Base-by-base conservation (phyloP, 371 early-diverging fungal genomes). In the Vairimorpha necatrix region DNA sequence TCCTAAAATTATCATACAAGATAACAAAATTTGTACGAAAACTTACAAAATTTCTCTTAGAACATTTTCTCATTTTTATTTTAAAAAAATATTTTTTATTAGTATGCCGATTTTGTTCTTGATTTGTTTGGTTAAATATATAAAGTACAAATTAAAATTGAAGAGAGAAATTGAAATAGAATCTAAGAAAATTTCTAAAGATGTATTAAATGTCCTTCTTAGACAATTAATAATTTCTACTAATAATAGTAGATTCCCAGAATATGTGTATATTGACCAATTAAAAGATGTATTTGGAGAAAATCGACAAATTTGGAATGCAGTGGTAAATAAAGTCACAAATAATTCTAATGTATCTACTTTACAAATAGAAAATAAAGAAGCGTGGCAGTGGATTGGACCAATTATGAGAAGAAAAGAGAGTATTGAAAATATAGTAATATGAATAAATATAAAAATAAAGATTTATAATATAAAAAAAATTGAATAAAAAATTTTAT, bases 351-450 rank as follows among this genome's bases (percentile, higher is more conserved):
- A 80, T 68, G 68, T 80, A 63, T 38, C 36, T 56, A 38, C 34
- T 0, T 22, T 22, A 18, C 22, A 28, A 30, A 48, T 67, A 20
- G 75, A 77, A 28, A 42, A 71, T 38, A 68, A 46, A 36, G 33
- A 50, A 9, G 66, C 30, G 9, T 80, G 76, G 74, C 46, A 66
- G 62, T 80, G 81, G 81, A 67, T 75, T 42, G 81, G 81, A 14
- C 77, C 76, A 26, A 36, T 70, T 53, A 63, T 18, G 32, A 66
- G 14, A 58, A 69, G 46, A 53, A 36, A 30, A 76, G 38, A 30
- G 66, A 54, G 20, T 6, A 22, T 58, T 14, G 26, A 30, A 6
- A 33, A 4, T 11, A 58, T 26, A 33, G n/a, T 14, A 32, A 30
- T 30, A 18, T 32, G n/a, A 24, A 6, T n/a, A 54, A 24, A 54